Conservation (phyloP, 1,139 yeast species). For the Groenewaldozyma sp. region DNA sequence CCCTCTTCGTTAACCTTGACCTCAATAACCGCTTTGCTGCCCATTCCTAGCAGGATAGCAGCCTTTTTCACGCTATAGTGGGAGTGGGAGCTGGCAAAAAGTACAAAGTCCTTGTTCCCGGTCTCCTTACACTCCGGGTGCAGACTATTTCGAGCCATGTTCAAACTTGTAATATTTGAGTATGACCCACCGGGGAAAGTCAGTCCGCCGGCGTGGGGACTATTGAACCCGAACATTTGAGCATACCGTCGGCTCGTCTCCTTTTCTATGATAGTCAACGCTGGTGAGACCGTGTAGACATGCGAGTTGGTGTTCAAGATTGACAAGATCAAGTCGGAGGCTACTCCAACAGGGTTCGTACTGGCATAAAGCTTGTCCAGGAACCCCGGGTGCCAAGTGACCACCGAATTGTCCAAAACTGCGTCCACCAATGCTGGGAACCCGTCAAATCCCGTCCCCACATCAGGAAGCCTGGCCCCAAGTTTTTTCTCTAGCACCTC, state of each 20-base stretch:
- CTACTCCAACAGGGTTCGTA: slow-evolving; percentile 75
- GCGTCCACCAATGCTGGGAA: slow-evolving; percentile 45
- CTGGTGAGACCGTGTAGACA: slow-evolving; percentile 81
- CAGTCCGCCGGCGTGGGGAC: slow-evolving; percentile 60
- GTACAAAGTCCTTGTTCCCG: slow-evolving; percentile 56
- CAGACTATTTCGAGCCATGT: slow-evolving; percentile 59
- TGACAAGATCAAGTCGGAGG: slow-evolving; percentile 61
- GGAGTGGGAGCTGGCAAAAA: slow-evolving; percentile 62
- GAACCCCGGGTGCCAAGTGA: slow-evolving; percentile 84
- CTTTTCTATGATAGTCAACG: slow-evolving; percentile 66
- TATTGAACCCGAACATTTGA: slow-evolving; percentile 47
- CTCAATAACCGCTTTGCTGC: slow-evolving; percentile 54
- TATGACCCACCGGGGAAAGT: slow-evolving; percentile 86
- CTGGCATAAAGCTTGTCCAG: slow-evolving; percentile 78
- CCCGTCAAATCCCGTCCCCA: slow-evolving; percentile 34
- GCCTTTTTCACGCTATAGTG: slow-evolving; percentile 82
- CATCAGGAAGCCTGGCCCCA: slow-evolving; percentile 25
- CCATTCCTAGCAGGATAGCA: slow-evolving; percentile 69
- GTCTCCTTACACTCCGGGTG: slow-evolving; percentile 60
- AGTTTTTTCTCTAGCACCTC: slow-evolving; percentile 25
- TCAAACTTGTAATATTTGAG: slow-evolving; percentile 74
- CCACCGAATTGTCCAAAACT: slow-evolving; percentile 60
- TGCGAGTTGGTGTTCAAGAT: slow-evolving; percentile 76
- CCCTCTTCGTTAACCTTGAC: slow-evolving; percentile 52
- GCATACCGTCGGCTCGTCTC: slow-evolving; percentile 64